Evolutionary conservation across 169 alveolate species (phyloP).

Genomic region (Eimeria necatrix): DNA sequence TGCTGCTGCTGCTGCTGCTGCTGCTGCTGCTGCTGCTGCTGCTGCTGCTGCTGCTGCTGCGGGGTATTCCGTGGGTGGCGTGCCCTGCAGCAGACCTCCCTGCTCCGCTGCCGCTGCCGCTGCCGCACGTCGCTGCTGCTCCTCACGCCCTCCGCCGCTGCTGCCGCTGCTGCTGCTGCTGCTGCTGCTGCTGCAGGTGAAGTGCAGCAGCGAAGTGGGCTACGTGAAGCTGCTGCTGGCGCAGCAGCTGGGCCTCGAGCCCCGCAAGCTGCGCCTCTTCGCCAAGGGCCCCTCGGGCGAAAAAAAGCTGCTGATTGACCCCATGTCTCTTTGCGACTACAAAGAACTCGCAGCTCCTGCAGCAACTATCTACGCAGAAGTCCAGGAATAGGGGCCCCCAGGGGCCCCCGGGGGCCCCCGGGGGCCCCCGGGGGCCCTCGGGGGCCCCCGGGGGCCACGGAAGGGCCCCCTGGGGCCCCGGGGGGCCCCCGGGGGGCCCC

Average conservation of each 20-base stretch:
- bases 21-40: conserved; percentile 32
- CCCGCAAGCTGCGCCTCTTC: conserved; percentile 79
- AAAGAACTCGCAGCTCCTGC: conserved; percentile 84
- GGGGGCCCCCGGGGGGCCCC: not conserved
- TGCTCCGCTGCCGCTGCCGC: conserved; percentile 25
- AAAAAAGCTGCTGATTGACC: conserved; percentile 80
- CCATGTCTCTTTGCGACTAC: conserved; percentile 86
- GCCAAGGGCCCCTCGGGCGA: conserved; percentile 49
- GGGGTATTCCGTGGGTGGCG: not conserved
- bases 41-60: conserved; percentile 27
- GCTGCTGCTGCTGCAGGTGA: conserved; percentile 75
- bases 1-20: conserved; percentile 27
- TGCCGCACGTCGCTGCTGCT: not conserved
- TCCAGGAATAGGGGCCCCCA: not conserved
- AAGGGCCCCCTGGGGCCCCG: not conserved
- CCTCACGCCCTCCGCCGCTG: not conserved
- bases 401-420: not conserved
- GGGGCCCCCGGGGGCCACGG: conserved; percentile 13
- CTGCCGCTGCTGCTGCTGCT: conserved; percentile 36
- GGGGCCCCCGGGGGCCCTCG: not conserved
- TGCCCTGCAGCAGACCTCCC: not conserved
- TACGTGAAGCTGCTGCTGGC: conserved; percentile 84
- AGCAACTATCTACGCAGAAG: conserved; percentile 79
- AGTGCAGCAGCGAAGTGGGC: conserved; percentile 85
- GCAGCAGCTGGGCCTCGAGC: conserved; percentile 75